Conservation (phyloP, 2,329 filamentous ascomycete genomes). For the Neoascochyta sp. region DNA sequence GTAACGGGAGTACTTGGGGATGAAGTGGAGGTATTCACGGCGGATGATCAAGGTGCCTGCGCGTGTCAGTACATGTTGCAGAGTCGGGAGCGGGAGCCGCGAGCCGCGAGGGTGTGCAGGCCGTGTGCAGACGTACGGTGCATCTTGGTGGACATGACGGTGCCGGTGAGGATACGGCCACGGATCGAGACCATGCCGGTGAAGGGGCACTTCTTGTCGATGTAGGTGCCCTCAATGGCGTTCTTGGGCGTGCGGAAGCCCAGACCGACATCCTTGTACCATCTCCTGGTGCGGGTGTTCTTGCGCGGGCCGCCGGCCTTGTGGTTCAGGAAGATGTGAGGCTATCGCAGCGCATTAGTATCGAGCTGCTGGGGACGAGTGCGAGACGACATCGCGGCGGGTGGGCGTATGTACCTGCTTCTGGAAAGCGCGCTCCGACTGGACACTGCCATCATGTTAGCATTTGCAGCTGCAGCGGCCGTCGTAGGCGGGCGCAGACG, state of each 20-base stretch:
- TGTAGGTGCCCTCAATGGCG: slow-evolving; percentile 98
- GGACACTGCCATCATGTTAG: slow-evolving; percentile 71
- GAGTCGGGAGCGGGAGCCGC: no score
- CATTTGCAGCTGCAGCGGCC: no score
- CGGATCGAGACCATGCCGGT: slow-evolving; percentile 98
- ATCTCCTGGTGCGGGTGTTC: slow-evolving; percentile 62
- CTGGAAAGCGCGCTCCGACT: slow-evolving; percentile 99
- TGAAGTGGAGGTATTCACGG: slow-evolving; percentile 99
- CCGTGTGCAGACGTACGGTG: slow-evolving; percentile 71
- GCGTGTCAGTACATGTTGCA: slow-evolving; percentile 14
- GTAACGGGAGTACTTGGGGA: slow-evolving; percentile 99
- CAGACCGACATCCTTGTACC: slow-evolving; percentile 99
- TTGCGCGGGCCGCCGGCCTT: slow-evolving; percentile 70
- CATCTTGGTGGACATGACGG: slow-evolving; percentile 99
- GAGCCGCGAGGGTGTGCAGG: no score
- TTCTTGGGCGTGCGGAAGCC: slow-evolving; percentile 98
- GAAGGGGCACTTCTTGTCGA: slow-evolving; percentile 99
- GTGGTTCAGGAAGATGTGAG: slow-evolving; percentile 98
- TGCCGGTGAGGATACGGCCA: slow-evolving; percentile 99
- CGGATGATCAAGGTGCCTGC: slow-evolving; percentile 85
- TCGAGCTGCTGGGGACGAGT: slow-evolving; percentile 15
- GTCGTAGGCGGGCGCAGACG: slow-evolving; percentile 13
- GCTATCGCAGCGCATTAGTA: slow-evolving; percentile 57
- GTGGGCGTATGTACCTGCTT: slow-evolving; percentile 55
- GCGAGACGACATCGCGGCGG: slow-evolving; percentile 8